Evolutionary conservation across 371 early-diverging fungal species (phyloP).

Genomic region (Massospora cicadina): DNA sequence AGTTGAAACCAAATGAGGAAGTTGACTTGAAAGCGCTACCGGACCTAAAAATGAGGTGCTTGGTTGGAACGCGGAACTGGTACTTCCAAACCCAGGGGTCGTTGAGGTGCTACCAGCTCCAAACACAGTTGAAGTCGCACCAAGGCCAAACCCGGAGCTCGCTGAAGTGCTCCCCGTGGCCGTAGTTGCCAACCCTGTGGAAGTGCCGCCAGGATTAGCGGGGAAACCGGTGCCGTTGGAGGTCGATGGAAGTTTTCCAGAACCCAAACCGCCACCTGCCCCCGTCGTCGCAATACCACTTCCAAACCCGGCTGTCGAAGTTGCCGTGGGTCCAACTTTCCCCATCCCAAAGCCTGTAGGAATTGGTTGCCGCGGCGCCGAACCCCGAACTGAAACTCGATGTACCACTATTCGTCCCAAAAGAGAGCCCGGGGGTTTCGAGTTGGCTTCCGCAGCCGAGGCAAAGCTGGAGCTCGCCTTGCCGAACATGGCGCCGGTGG

Average conservation of each 20-base stretch:
- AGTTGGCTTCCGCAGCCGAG: not conserved
- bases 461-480: not conserved
- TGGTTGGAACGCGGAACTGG: too few species aligned
- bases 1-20: not conserved
- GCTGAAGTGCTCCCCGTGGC: not conserved
- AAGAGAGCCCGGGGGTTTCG: not conserved
- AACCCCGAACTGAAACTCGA: not conserved
- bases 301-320: too few species aligned
- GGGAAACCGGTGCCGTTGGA: not conserved
- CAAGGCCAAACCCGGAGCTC: not conserved
- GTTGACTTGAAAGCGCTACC: not conserved
- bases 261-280: too few species aligned
- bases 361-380: not conserved
- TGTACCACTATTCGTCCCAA: not conserved
- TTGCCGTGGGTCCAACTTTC: too few species aligned
- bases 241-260: too few species aligned
- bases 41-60: not conserved
- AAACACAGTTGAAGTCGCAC: not conserved
- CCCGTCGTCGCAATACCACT: too few species aligned
- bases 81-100: not conserved
- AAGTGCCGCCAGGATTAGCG: not conserved
- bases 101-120: not conserved
- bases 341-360: not conserved
- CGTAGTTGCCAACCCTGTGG: not conserved
- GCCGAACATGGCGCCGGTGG: not conserved